These are phyloP conservation scores for Pythium guiyangense DNA, from an alignment of 352 stramenopile genomes.

Conservation along the genomic window DNA sequence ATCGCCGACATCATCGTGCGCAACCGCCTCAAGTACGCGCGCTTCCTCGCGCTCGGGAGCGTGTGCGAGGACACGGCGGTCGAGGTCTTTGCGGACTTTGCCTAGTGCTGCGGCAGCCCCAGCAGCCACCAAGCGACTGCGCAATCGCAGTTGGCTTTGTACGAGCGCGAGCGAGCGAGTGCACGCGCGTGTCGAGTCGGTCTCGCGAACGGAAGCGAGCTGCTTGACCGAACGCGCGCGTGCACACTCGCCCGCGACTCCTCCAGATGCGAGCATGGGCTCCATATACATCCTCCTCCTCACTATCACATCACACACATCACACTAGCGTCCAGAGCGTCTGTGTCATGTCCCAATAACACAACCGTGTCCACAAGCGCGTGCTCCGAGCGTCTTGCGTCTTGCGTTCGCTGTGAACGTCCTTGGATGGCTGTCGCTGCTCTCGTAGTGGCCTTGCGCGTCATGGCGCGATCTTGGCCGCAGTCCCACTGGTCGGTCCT, in stretches of 20 bases:
- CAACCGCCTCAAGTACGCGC: slow-evolving; percentile 74
- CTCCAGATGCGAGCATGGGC: neutral
- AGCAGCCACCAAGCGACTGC: no score
- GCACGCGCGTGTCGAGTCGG: neutral
- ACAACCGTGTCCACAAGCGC: no score
- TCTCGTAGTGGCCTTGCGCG: no score
- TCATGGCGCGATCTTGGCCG: no score
- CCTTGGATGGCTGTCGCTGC: no score
- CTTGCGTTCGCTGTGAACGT: no score
- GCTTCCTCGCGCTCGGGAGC: slow-evolving; percentile 52
- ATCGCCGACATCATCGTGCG: slow-evolving; percentile 72
- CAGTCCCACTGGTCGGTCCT: no score
- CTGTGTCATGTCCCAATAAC: no score
- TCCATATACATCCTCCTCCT: no score
- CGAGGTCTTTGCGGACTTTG: slow-evolving; percentile 37
- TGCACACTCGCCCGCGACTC: neutral
- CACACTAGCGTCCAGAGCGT: no score
- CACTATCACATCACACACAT: no score
- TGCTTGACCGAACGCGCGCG: neutral
- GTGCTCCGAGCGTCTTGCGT: no score
- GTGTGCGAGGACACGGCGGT: slow-evolving; percentile 51
- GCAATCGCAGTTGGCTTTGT: neutral
- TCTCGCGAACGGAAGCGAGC: neutral
- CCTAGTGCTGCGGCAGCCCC: neutral
- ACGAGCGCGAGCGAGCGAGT: neutral